Conservation (phyloP, 1,284 basidiomycete genomes). For the Rhodotorula sp. region DNA sequence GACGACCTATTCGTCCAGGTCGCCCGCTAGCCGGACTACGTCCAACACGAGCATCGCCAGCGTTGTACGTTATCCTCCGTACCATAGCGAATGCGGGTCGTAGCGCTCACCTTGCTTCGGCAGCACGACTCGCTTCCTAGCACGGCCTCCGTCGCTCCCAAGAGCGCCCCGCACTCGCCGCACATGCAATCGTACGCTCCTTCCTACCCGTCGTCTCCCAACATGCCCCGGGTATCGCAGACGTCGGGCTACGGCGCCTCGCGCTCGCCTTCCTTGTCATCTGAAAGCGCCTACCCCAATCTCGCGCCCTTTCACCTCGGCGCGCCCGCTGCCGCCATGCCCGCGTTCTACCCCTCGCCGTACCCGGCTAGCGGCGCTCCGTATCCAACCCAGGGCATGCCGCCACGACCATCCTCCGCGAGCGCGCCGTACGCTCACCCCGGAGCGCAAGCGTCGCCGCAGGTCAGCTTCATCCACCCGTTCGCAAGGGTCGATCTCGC, state of each 20-base stretch:
- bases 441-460: background rate
- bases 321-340: too few species aligned
- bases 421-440: background rate
- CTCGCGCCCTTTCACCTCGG: background rate
- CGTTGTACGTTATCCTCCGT: background rate
- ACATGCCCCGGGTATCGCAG: background rate
- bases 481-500: background rate
- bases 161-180: background rate
- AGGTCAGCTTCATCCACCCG: background rate
- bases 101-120: background rate
- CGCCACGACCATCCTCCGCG: background rate
- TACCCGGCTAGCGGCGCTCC: background rate
- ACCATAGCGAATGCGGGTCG: background rate
- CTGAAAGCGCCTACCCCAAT: background rate
- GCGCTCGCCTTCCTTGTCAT: background rate
- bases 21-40: conserved; percentile 11
- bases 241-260: background rate
- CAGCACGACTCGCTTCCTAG: background rate
- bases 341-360: background rate
- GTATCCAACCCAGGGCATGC: background rate
- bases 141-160: background rate
- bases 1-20: conserved; percentile 3
- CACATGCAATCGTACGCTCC: background rate
- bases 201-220: background rate
- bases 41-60: conserved; percentile 9